Evolutionary conservation across 106 monocot genomes (phyloP).

Genomic region (Hemerocallis citrina): DNA sequence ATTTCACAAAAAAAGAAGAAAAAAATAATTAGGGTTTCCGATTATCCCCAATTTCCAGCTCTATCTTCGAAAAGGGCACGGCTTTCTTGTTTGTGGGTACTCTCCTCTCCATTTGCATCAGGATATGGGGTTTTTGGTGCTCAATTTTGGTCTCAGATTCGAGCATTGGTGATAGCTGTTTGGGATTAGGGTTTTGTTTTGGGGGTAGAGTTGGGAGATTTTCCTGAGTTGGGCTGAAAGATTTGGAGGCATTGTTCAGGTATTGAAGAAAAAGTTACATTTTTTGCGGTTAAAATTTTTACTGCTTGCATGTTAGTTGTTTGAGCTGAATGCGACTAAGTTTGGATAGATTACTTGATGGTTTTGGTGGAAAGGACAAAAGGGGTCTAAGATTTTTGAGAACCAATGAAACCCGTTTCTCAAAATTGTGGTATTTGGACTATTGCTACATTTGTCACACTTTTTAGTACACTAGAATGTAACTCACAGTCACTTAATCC

Average conservation of each 20-base stretch:
- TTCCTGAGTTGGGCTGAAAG: background rate
- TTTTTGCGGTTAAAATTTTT: too few relatives aligned
- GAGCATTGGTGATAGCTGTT: background rate
- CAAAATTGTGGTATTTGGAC: constrained; percentile 3
- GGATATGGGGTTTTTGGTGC: background rate
- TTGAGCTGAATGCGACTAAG: too few relatives aligned
- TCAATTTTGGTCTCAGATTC: too few relatives aligned
- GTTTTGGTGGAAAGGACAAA: too few relatives aligned
- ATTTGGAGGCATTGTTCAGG: too few relatives aligned
- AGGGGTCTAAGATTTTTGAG: too few relatives aligned
- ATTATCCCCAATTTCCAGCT: too few relatives aligned
- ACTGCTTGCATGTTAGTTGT: background rate
- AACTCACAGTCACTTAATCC: constrained; percentile 14
- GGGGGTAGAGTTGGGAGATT: background rate
- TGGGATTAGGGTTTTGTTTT: background rate
- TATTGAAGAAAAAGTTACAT: too few relatives aligned
- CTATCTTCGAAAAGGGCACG: too few relatives aligned
- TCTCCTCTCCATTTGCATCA: background rate
- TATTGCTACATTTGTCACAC: constrained; percentile 11
- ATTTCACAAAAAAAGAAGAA: background rate
- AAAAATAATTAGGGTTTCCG: background rate
- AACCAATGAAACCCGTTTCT: constrained; percentile 12
- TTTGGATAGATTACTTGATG: too few relatives aligned
- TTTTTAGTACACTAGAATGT: constrained; percentile 18
- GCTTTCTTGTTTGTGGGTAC: too few relatives aligned